A percentile compares a stretch with the other conserved stretches of the same genome.
phyloP scores from a whole-genome alignment of 768 basidiomycete species.

The Mycena maculata region DNA sequence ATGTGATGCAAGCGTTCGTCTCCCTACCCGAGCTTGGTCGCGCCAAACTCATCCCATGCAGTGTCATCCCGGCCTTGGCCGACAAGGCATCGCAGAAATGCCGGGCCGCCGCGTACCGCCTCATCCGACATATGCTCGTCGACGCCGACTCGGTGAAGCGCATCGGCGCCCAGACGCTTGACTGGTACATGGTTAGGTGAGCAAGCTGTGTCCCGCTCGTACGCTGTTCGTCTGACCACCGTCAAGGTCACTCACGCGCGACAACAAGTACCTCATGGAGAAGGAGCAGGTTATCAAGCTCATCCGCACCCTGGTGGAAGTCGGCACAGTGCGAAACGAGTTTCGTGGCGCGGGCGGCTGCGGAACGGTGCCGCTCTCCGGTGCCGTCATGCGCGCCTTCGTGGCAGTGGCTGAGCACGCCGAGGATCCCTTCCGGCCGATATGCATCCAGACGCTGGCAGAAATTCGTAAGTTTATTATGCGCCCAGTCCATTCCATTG shows the following conservation, averaged over 20 bases:
- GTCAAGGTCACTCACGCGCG: slow-evolving; percentile 82
- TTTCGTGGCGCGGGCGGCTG: slow-evolving; percentile 55
- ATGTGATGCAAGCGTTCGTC: slow-evolving; percentile 81
- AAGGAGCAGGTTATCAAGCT: slow-evolving; percentile 94
- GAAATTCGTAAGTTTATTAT: slow-evolving; percentile 79
- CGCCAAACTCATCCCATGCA: slow-evolving; percentile 46
- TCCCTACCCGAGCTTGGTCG: background rate
- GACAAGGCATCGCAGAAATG: slow-evolving; percentile 79
- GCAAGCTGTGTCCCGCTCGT: too few species aligned
- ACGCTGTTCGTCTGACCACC: slow-evolving; percentile 24
- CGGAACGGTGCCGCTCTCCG: slow-evolving; percentile 71
- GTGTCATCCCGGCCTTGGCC: slow-evolving; percentile 82
- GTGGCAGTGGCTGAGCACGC: slow-evolving; percentile 92
- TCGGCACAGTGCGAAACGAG: slow-evolving; percentile 71
- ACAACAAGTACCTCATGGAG: slow-evolving; percentile 84
- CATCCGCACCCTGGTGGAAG: slow-evolving; percentile 82
- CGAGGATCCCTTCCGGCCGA: slow-evolving; percentile 88
- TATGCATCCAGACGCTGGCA: slow-evolving; percentile 87
- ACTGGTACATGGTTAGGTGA: slow-evolving; percentile 93
- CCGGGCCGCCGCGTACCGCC: slow-evolving; percentile 84
- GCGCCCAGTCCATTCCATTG: background rate
- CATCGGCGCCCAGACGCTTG: slow-evolving; percentile 73
- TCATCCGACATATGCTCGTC: slow-evolving; percentile 82
- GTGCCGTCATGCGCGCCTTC: slow-evolving; percentile 86
- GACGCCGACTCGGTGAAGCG: slow-evolving; percentile 77